A percentile compares a stretch with the other conserved stretches of the same genome.
Conservation (phyloP, 176 grass and related monocot genomes). For the Oryza rufipogon region DNA sequence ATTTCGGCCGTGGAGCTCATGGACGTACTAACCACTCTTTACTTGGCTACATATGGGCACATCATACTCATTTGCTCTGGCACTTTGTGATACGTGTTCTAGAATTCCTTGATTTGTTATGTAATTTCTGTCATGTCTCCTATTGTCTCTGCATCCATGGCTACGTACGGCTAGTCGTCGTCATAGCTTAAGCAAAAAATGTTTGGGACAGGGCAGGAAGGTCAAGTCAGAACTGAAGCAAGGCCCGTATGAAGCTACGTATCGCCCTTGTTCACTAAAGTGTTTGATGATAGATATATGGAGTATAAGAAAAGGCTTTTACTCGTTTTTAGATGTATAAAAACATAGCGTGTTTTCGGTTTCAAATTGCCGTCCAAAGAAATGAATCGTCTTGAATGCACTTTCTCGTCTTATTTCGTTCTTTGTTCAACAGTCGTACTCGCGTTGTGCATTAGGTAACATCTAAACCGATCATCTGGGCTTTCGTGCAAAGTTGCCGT, state of each 20-base stretch:
- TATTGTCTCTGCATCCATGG: background rate
- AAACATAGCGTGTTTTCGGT: background rate
- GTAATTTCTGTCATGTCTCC: slow-evolving; percentile 6
- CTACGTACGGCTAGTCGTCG: background rate
- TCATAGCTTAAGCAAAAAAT: slow-evolving; percentile 8
- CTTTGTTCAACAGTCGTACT: background rate
- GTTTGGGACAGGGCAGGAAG: slow-evolving; percentile 26
- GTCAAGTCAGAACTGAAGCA: slow-evolving; percentile 44
- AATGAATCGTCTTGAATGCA: background rate
- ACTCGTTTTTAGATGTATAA: background rate
- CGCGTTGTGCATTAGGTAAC: background rate
- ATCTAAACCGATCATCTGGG: background rate
- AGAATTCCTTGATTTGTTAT: background rate
- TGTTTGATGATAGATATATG: background rate
- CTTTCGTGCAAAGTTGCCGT: slow-evolving; percentile 12
- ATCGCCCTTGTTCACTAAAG: slow-evolving; percentile 18
- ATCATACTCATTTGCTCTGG: background rate
- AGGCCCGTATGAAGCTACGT: background rate
- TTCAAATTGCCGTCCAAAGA: background rate
- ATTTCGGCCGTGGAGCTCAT: background rate
- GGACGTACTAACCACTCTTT: slow-evolving; percentile 46
- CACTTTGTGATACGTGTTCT: slow-evolving; percentile 7
- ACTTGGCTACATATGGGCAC: background rate
- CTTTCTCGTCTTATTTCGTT: background rate
- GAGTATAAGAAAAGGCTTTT: background rate